These are phyloP conservation scores for Teratosphaeria viscida DNA, from an alignment of 2,329 filamentous ascomycete species.

Conservation along the genomic window DNA sequence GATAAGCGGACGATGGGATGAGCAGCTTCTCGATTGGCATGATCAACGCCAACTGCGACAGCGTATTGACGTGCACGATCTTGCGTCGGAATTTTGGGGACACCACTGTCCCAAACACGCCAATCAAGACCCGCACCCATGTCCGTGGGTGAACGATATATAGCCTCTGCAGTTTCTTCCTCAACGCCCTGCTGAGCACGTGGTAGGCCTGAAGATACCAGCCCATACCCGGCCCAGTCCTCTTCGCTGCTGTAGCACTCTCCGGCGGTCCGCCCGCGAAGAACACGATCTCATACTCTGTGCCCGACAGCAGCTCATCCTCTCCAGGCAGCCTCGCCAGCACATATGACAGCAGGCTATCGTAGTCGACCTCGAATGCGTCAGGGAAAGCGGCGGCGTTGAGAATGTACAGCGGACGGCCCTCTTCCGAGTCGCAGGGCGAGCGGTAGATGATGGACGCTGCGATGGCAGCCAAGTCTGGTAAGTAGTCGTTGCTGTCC, in stretches of 20 bases:
- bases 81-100: slow-evolving; percentile 48
- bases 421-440: slow-evolving; percentile 39
- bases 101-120: slow-evolving; percentile 47
- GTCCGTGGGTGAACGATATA: slow-evolving; percentile 49
- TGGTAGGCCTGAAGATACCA: slow-evolving; percentile 51
- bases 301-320: slow-evolving; percentile 43
- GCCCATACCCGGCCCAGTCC: slow-evolving; percentile 41
- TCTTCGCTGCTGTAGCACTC: slow-evolving; percentile 34
- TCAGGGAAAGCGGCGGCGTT: slow-evolving; percentile 49
- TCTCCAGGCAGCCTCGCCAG: slow-evolving; percentile 44
- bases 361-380: slow-evolving; percentile 43
- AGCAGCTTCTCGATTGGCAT: slow-evolving; percentile 43
- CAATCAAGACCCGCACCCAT: slow-evolving; percentile 46
- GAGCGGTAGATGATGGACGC: slow-evolving; percentile 46
- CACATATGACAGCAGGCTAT: slow-evolving; percentile 45
- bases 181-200: slow-evolving; percentile 42
- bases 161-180: slow-evolving; percentile 45
- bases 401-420: slow-evolving; percentile 44
- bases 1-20: slow-evolving; percentile 44
- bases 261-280: slow-evolving; percentile 45
- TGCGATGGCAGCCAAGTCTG: slow-evolving; percentile 38
- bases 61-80: slow-evolving; percentile 44
- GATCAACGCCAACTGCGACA: slow-evolving; percentile 40
- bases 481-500: slow-evolving; percentile 37
- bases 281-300: slow-evolving; percentile 47